phyloP scores from a whole-genome alignment of 106 monocot genomes.

The Hemerocallis citrina region DNA sequence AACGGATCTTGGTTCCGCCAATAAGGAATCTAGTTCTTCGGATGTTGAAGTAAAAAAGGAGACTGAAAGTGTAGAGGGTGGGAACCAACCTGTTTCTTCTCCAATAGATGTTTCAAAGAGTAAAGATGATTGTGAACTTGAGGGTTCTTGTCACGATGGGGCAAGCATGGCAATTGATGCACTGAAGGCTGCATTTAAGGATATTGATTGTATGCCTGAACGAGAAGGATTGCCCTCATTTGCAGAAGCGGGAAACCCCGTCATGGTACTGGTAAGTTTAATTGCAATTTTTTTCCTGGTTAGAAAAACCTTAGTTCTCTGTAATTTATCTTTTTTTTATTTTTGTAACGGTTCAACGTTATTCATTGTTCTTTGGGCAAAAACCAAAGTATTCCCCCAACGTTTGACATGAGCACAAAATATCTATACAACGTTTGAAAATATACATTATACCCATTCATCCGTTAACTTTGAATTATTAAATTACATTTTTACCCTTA shows the following conservation, averaged over 20 bases:
- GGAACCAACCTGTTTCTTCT: slow-evolving; percentile 20
- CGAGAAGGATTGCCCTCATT: slow-evolving; percentile 53
- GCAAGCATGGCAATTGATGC: slow-evolving; percentile 44
- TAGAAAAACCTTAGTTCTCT: too few species aligned
- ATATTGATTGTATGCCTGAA: slow-evolving; percentile 46
- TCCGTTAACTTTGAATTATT: too few species aligned
- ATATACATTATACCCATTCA: too few species aligned
- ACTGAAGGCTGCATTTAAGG: slow-evolving; percentile 66
- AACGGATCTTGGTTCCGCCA: slow-evolving; percentile 4
- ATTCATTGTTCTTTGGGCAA: too few species aligned
- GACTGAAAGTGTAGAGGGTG: slow-evolving; percentile 13
- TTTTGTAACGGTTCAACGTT: too few species aligned
- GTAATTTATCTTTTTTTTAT: too few species aligned
- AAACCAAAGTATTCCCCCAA: too few species aligned
- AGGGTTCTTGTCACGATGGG: slow-evolving; percentile 18
- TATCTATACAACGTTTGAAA: too few species aligned
- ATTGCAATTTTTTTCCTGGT: neutral
- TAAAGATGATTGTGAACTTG: slow-evolving; percentile 22
- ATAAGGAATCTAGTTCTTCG: slow-evolving; percentile 15
- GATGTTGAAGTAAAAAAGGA: slow-evolving; percentile 25
- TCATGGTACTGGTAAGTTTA: slow-evolving; percentile 70
- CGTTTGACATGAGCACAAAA: too few species aligned
- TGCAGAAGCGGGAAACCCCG: slow-evolving; percentile 87
- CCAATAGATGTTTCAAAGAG: slow-evolving; percentile 16
- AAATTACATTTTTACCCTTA: too few species aligned